Evolutionary conservation across 2,329 filamentous ascomycete species (phyloP), one percentile per base, ranked within the genome.

Genomic region (Phaeosphaeria sp.): DNA sequence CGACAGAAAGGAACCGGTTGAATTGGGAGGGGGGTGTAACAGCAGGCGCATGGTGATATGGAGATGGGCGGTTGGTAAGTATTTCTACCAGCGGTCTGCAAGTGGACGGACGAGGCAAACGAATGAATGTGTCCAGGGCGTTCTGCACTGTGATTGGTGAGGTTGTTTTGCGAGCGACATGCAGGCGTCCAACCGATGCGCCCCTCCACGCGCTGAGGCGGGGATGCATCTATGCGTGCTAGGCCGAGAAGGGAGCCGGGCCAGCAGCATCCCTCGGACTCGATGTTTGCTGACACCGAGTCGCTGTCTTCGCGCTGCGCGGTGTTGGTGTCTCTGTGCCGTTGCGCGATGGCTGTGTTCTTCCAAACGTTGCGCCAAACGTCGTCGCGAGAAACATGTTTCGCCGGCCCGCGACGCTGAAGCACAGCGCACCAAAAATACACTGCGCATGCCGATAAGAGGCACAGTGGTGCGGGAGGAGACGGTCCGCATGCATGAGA

Each of bases 141-240:
- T 44, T 56, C 49, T 6, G 63, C 27, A 15, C 11, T 55, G 60
- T 75, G 69, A 76, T 76, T 76, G 74, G 74, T 24, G 55, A 49
- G 49, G 39, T 36, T 61, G 65, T 68, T 68, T 71, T 57, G 59
- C 62, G 59, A 60, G 61, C 57, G 55, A 62, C 60, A 63, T 55
- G 63, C 59, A 33, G 65, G 66, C 68, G 69, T 68, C 73, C 72
- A 76, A 69, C 71, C 45, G 66, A 51, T 67, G 66, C 56, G 56
- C 57, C 61, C 59, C 56, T 59, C 56, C 68, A 76, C 61, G 65
- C 73, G 74, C 74, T 68, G 68, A 57, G 64, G 71, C 65, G 73
- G 73, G 73, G 72, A 64, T 60, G 60, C 53, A 21, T 51, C 42
- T 47, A 54, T 51, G 49, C 25, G 50, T 54, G 52, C 66, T 65